These are phyloP conservation scores for Cyberlindnera lachancei DNA, from an alignment of 805 yeast species.

Conservation along the genomic window DNA sequence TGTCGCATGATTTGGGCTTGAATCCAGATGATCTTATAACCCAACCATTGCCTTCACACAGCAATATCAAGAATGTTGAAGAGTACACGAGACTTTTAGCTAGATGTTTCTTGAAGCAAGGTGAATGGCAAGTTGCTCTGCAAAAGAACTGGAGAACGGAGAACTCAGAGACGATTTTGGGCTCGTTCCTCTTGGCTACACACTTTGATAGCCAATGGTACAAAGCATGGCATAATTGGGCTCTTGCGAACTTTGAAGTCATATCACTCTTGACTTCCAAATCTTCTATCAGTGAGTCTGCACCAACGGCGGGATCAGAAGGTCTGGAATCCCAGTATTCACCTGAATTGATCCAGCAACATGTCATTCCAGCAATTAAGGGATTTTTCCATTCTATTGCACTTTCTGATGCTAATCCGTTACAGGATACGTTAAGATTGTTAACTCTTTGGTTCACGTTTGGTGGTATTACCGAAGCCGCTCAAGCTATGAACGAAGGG, in stretches of 20 bases:
- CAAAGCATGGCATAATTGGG: conserved; percentile 99
- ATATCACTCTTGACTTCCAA: conserved; percentile 50
- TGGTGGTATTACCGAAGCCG: conserved; percentile 90
- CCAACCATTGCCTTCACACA: conserved; percentile 69
- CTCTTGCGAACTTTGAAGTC: conserved; percentile 93
- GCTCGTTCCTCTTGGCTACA: conserved; percentile 88
- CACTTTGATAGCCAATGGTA: conserved; percentile 93
- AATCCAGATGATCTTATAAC: conserved; percentile 82
- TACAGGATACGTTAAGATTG: conserved; percentile 87
- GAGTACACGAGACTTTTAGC: conserved; percentile 83
- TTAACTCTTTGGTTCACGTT: conserved; percentile 92
- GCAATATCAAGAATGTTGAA: conserved; percentile 57
- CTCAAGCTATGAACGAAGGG: conserved; percentile 85
- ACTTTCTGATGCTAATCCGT: conserved; percentile 73
- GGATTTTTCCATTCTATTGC: conserved; percentile 96
- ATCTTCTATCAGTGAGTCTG: conserved; percentile 25
- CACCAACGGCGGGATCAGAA: conserved; percentile 14
- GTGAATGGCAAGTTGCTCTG: conserved; percentile 93
- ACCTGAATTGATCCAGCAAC: conserved; percentile 63
- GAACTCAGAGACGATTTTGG: conserved; percentile 75
- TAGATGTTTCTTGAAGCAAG: conserved; percentile 92
- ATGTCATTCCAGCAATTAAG: conserved; percentile 91
- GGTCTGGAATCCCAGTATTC: conserved; percentile 24
- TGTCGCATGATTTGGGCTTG: conserved; percentile 83
- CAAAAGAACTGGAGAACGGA: conserved; percentile 75